A percentile compares a stretch with the other conserved stretches of the same genome.
These are phyloP conservation scores for Hydrangea macrophylla DNA, from an alignment of 148 eudicot species.

Conservation along the genomic window DNA sequence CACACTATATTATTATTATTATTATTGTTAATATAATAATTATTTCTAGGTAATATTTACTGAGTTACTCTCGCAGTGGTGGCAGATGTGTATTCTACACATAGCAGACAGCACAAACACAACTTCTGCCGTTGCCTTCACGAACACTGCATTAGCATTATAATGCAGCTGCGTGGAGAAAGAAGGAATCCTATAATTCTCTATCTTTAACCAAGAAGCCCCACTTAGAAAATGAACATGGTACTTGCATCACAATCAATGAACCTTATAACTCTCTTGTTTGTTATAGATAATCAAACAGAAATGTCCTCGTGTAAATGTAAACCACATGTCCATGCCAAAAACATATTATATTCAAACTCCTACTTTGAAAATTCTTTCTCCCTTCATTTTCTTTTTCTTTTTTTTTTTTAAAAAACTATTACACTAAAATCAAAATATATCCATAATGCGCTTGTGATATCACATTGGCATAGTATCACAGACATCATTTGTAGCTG, in stretches of 20 bases:
- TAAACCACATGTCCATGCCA: no score
- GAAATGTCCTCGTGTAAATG: background rate
- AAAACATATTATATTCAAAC: no score
- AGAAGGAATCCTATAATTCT: background rate
- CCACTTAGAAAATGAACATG: constrained; percentile 2
- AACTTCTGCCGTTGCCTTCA: constrained; percentile 33
- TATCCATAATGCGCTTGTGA: no score
- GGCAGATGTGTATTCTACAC: background rate
- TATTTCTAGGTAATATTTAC: background rate
- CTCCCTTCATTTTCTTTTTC: background rate
- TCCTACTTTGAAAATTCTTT: no score
- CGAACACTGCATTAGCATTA: constrained; percentile 23
- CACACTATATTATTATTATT: no score
- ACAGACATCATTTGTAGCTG: no score
- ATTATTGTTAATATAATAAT: no score
- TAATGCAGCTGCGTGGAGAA: background rate
- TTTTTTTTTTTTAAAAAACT: no score
- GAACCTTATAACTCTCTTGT: background rate
- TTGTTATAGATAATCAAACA: background rate
- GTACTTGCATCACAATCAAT: background rate
- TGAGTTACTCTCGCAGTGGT: background rate
- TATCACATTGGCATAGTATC: background rate
- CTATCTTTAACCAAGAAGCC: background rate
- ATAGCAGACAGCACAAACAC: background rate
- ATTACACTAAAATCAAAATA: no score